Base-by-base conservation (phyloP, 495 filamentous ascomycete species). In the Polyplosphaeria fusca region DNA sequence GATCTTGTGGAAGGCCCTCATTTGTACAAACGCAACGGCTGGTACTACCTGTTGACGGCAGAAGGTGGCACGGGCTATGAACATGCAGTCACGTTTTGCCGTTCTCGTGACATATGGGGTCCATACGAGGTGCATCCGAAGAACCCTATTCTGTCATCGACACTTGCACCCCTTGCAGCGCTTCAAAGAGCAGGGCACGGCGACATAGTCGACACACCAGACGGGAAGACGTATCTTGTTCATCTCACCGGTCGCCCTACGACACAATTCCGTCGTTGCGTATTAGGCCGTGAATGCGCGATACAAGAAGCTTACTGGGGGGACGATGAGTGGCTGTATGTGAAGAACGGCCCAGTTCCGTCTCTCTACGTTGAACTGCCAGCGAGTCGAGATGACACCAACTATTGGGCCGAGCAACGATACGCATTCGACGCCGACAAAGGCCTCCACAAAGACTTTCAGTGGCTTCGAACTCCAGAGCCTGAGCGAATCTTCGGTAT, bases 1-100 rank as follows among this genome's bases (percentile, higher is more conserved):
- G 74, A 71, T 16, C 70, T 82, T 13, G 78, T 81, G 4, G 84
- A 87, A 63, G 84, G 77, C 1, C 82, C 83, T 11, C 83, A 86
- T 64, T 66, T 84, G 11, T 81, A 79, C 61, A 77, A 77, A 69
- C 70, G 74, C 41, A 76, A 80, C 61, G 77, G 73, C 11, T 82
- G 68, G 60, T 84, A 82, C 62, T 83, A 82, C 59, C 72, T 84
- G 3, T 58, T 79, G 13, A 82, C 78, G 23, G 81, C 79, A 2
- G 83, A 87, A 56, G 84, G 82, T 1, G 83, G 84, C 2, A 86
- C 83, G 1, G 82, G 74, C 3, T 76, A 79, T 47, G 68, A 77
- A 9, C 83, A 86, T 52, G 75, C 75, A 3, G 70, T 70, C 38
- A 80, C 78, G 11, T 67, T 83, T 3, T 76, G 76, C 0, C 74